Conservation (phyloP, 2,329 filamentous ascomycete genomes). For the Neonectria neomacrospora region DNA sequence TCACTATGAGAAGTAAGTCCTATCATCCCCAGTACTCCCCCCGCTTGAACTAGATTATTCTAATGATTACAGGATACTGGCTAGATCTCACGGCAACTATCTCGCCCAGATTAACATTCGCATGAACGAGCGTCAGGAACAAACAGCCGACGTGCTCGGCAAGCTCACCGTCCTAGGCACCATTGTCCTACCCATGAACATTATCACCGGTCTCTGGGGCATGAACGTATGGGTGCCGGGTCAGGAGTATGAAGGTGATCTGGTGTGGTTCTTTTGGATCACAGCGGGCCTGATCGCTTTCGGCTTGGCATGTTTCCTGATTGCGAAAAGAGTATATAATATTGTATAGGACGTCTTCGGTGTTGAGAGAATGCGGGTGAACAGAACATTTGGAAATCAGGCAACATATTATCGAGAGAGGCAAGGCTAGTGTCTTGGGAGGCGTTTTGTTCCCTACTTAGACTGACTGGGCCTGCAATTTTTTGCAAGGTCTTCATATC, state of each 20-base stretch:
- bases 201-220: constrained; percentile 97
- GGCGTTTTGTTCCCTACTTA: constrained; percentile 17
- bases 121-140: constrained; percentile 97
- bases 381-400: neutral
- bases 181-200: constrained; percentile 98
- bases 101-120: constrained; percentile 99
- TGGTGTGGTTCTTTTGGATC: constrained; percentile 79
- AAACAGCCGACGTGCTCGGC: constrained; percentile 93
- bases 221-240: constrained; percentile 99
- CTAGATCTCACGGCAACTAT: constrained; percentile 93
- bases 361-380: neutral
- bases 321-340: constrained; percentile 85
- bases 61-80: constrained; percentile 73
- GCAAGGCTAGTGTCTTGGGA: neutral
- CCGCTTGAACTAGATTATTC: neutral
- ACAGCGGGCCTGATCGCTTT: constrained; percentile 82
- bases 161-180: constrained; percentile 96
- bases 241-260: constrained; percentile 80
- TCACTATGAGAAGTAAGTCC: constrained; percentile 91
- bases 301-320: constrained; percentile 80
- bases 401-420: neutral
- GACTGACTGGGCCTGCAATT: constrained; percentile 8
- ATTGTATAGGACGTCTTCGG: constrained; percentile 67
- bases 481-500: constrained; percentile 15
- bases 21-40: neutral